Conservation (phyloP, 2,329 filamentous ascomycete genomes). For the Tolypocladium tundrense region DNA sequence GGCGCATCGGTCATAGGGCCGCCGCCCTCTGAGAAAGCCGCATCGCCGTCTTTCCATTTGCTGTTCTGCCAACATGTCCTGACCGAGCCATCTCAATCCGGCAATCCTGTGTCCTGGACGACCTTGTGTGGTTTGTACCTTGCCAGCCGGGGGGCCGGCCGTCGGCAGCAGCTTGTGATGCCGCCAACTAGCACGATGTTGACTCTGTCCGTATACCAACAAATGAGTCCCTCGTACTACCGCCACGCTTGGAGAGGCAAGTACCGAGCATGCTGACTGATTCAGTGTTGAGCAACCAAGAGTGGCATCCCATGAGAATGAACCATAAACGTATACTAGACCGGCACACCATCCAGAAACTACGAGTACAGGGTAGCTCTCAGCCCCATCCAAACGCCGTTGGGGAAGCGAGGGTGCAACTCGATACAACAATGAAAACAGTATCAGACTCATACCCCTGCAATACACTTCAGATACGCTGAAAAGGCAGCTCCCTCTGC, state of each 20-base stretch:
- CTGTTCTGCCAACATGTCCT: not conserved
- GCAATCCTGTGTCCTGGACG: not conserved
- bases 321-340: not conserved
- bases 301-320: not conserved
- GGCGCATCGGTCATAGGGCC: not conserved
- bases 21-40: not conserved
- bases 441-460: not conserved
- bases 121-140: not conserved
- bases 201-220: not conserved
- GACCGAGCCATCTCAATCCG: not conserved
- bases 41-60: not conserved
- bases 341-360: not conserved
- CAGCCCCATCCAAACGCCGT: not conserved
- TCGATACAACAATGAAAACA: not conserved
- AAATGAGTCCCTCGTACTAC: too few species aligned
- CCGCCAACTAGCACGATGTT: not conserved
- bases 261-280: not conserved
- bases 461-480: not conserved
- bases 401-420: not conserved
- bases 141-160: not conserved
- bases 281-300: not conserved
- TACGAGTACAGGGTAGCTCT: not conserved
- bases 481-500: slow-evolving; percentile 16
- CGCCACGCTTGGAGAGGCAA: not conserved
- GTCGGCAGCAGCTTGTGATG: not conserved